Evolutionary conservation across 169 alveolate genomes (phyloP).

Genomic region (Eimeria necatrix): DNA sequence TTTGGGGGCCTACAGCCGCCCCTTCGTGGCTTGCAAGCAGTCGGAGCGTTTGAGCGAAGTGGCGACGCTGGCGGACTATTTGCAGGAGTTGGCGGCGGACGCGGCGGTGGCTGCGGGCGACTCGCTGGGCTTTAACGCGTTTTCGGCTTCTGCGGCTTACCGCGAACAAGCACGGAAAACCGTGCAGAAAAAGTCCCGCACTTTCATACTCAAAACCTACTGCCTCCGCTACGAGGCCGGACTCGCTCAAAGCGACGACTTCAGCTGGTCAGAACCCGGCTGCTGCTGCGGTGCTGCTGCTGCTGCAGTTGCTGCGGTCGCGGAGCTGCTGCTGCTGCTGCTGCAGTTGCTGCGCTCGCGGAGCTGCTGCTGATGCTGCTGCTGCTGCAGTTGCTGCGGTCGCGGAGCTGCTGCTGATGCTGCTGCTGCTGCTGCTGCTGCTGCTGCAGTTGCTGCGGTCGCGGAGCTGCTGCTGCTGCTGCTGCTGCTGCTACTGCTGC

Average conservation of each 20-base stretch:
- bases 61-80: constrained; percentile 85
- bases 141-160: constrained; percentile 91
- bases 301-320: too few species aligned
- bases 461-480: too few species aligned
- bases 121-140: constrained; percentile 84
- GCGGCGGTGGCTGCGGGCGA: constrained; percentile 86
- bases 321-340: too few species aligned
- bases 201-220: constrained; percentile 88
- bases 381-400: too few species aligned
- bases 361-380: too few species aligned
- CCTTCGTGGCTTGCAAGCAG: constrained; percentile 89
- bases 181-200: constrained; percentile 83
- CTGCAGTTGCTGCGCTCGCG: too few species aligned
- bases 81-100: constrained; percentile 87
- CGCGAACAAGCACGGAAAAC: constrained; percentile 84
- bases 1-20: constrained; percentile 88
- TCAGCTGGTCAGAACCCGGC: constrained; percentile 72
- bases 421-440: background rate
- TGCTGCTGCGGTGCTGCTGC: too few species aligned
- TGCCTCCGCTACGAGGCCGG: constrained; percentile 91
- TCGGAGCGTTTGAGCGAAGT: constrained; percentile 86
- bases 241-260: constrained; percentile 75
- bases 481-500: too few species aligned
- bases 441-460: too few species aligned
- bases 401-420: background rate